phyloP scores from a whole-genome alignment of 176 grass and related monocot species.

The Eremochloa ophiuroides region DNA sequence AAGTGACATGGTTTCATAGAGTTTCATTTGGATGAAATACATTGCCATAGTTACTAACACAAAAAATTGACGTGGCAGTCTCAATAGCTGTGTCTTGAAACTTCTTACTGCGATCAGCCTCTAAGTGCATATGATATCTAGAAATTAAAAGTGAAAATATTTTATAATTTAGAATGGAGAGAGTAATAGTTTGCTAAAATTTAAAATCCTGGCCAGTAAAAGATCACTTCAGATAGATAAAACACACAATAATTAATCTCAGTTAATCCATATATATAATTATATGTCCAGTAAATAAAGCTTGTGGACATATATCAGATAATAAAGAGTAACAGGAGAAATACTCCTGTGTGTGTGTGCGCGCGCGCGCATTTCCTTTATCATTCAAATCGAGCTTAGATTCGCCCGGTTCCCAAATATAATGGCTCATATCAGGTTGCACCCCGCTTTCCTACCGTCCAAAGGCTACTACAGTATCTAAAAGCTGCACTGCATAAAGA shows the following conservation, averaged over 20 bases:
- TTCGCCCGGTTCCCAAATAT: neutral
- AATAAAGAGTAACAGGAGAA: neutral
- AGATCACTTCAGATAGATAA: no score
- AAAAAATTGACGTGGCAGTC: no score
- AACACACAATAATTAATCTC: neutral
- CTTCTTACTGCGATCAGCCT: no score
- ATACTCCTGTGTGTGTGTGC: neutral
- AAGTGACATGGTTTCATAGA: no score
- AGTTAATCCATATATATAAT: neutral
- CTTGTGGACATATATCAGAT: neutral
- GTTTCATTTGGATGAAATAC: no score
- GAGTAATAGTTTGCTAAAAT: no score
- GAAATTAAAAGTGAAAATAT: no score
- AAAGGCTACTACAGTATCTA: slow-evolving; percentile 15
- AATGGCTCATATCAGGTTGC: slow-evolving; percentile 14
- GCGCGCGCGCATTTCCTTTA: neutral
- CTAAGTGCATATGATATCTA: no score
- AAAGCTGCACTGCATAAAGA: slow-evolving; percentile 28
- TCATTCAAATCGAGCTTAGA: neutral
- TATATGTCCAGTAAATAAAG: neutral
- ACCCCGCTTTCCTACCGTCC: slow-evolving; percentile 3
- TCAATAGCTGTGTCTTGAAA: no score
- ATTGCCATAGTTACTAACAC: no score
- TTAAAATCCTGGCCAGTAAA: no score
- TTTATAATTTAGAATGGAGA: no score